Evolutionary conservation across 352 stramenopile genomes (phyloP).

Genomic region (Blastocystis sp.): DNA sequence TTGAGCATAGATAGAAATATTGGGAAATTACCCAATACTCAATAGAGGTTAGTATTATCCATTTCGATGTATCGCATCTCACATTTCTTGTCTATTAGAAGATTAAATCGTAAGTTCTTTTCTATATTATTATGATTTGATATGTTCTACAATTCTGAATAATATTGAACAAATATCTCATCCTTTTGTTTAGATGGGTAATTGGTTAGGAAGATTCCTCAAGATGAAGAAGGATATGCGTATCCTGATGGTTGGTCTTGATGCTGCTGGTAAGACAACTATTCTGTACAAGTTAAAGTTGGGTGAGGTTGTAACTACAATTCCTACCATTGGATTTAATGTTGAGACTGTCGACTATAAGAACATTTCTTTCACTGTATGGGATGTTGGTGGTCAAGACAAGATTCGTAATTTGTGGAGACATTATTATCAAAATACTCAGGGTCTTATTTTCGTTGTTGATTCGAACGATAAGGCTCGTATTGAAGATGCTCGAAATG

Average conservation of each 20-base stretch:
- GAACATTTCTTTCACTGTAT: slow-evolving; percentile 98
- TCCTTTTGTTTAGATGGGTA: slow-evolving; percentile 39
- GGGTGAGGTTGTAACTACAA: slow-evolving; percentile 87
- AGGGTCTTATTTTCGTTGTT: slow-evolving; percentile 98
- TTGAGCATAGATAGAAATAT: neutral
- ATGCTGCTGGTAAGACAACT: slow-evolving; percentile 91
- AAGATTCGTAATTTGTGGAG: slow-evolving; percentile 93
- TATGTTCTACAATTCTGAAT: neutral
- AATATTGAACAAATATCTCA: neutral
- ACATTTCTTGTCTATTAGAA: neutral
- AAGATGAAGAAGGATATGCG: slow-evolving; percentile 77
- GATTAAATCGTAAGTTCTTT: slow-evolving; percentile 2
- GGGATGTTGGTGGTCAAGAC: slow-evolving; percentile 97
- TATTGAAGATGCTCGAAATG: slow-evolving; percentile 88
- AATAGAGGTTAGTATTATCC: slow-evolving; percentile 30
- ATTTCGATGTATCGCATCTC: slow-evolving; percentile 49
- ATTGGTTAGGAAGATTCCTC: slow-evolving; percentile 38
- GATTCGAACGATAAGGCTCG: slow-evolving; percentile 96
- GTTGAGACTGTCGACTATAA: slow-evolving; percentile 99
- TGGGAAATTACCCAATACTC: neutral
- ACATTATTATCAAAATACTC: slow-evolving; percentile 99
- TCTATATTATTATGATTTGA: neutral
- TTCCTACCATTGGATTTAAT: slow-evolving; percentile 82
- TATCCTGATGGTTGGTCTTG: slow-evolving; percentile 86
- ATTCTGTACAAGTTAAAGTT: slow-evolving; percentile 85